Conservation (phyloP, 441 rosid genomes). For the Francoa sonchifolia region DNA sequence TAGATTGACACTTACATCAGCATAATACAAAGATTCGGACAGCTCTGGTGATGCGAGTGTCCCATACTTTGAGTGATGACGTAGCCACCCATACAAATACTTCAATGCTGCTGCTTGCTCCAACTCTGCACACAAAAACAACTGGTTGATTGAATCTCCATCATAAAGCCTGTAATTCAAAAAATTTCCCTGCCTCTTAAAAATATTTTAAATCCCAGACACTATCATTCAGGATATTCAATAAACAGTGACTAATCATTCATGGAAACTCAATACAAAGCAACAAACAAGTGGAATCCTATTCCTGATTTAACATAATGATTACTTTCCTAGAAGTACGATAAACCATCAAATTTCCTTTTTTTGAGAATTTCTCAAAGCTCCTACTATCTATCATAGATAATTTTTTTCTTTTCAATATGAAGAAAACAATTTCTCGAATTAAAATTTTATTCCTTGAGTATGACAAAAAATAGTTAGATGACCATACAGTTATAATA, state of each 20-base stretch:
- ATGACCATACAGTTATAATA: too few species aligned
- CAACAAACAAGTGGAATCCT: not conserved
- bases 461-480: too few species aligned
- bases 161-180: slow-evolving; percentile 1
- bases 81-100: slow-evolving; percentile 86
- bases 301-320: not conserved
- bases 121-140: slow-evolving; percentile 48
- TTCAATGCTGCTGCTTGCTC: slow-evolving; percentile 92
- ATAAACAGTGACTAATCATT: too few species aligned
- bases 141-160: not conserved
- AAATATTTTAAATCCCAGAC: not conserved
- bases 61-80: slow-evolving; percentile 74
- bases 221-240: too few species aligned
- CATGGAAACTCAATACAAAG: not conserved
- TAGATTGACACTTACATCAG: slow-evolving; percentile 52
- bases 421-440: too few species aligned
- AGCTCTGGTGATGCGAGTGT: slow-evolving; percentile 56
- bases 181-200: not conserved
- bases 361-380: too few species aligned
- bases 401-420: too few species aligned
- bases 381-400: too few species aligned
- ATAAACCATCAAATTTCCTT: not conserved
- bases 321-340: not conserved
- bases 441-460: too few species aligned
- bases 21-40: slow-evolving; percentile 55